Evolutionary conservation across 176 grass and related monocot species (phyloP).

Genomic region (Eragrostis nindensis): DNA sequence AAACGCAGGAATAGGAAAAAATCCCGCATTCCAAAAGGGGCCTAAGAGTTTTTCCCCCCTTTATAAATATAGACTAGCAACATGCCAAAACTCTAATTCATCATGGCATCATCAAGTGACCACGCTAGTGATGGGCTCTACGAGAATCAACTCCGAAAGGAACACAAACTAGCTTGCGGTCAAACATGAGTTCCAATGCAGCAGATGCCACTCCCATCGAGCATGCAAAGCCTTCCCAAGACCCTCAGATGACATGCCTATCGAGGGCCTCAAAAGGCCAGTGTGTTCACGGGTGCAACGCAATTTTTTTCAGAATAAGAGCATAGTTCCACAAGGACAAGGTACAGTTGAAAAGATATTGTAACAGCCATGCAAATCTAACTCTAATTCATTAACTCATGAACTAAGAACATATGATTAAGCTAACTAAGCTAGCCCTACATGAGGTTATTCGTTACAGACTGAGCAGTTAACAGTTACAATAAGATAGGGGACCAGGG

Average conservation of each 20-base stretch:
- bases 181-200: not conserved
- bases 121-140: not conserved
- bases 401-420: constrained; percentile 29
- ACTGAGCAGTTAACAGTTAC: constrained; percentile 49
- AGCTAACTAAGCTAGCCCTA: constrained; percentile 25
- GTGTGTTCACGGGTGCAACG: not conserved
- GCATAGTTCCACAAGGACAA: not conserved
- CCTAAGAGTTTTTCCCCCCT: too few species aligned
- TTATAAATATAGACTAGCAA: not conserved
- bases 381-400: constrained; percentile 32
- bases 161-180: not conserved
- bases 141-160: not conserved
- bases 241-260: not conserved
- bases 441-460: constrained; percentile 38
- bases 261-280: not conserved
- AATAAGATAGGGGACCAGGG: constrained; percentile 34
- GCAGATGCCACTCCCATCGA: not conserved
- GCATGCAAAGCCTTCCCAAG: not conserved
- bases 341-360: not conserved
- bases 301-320: too few species aligned
- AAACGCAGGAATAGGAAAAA: too few species aligned
- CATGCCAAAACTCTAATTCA: constrained; percentile 21
- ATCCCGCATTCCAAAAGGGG: too few species aligned
- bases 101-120: constrained; percentile 36
- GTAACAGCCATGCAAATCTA: not conserved